These are phyloP conservation scores for Auricularia sp. DNA, from an alignment of 768 basidiomycete species.

Conservation along the genomic window DNA sequence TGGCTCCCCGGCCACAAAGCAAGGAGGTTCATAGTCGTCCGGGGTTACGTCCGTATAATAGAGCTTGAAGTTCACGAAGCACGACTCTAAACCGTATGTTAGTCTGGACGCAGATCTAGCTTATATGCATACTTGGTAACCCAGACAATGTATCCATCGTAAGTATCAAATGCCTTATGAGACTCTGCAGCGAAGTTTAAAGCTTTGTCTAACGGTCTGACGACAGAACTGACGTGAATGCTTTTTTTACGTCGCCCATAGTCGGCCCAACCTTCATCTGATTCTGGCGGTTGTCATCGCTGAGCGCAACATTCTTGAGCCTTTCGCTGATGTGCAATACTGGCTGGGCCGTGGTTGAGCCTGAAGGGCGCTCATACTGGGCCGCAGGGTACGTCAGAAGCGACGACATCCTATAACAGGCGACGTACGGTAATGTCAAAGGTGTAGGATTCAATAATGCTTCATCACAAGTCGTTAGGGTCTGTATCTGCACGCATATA, in stretches of 20 bases:
- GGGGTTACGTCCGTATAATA: conserved; percentile 78
- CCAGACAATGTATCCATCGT: conserved; percentile 74
- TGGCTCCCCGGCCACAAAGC: conserved; percentile 62
- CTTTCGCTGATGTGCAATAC: conserved; percentile 65
- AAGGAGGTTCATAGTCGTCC: conserved; percentile 72
- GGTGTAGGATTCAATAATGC: conserved; percentile 81
- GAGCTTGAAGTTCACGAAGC: conserved; percentile 82
- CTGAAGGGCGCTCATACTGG: conserved; percentile 63
- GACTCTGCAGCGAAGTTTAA: conserved; percentile 33
- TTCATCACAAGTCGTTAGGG: conserved; percentile 19
- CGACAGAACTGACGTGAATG: conserved; percentile 45
- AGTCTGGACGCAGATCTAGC: background rate
- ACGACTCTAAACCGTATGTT: conserved; percentile 40
- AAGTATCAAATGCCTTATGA: conserved; percentile 69
- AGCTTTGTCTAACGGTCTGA: background rate
- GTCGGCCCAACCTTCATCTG: conserved; percentile 42
- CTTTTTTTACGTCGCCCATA: conserved; percentile 73
- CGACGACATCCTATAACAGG: background rate
- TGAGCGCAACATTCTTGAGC: conserved; percentile 40
- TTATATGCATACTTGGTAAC: conserved; percentile 47
- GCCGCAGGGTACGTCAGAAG: background rate
- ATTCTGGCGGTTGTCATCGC: conserved; percentile 47
- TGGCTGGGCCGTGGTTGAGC: conserved; percentile 49
- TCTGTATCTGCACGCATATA: background rate
- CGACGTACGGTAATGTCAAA: conserved; percentile 66